Evolutionary conservation across 2,329 filamentous ascomycete genomes (phyloP), one percentile per base, ranked within the genome.

Genomic region (Penicillium fuscoglaucum): DNA sequence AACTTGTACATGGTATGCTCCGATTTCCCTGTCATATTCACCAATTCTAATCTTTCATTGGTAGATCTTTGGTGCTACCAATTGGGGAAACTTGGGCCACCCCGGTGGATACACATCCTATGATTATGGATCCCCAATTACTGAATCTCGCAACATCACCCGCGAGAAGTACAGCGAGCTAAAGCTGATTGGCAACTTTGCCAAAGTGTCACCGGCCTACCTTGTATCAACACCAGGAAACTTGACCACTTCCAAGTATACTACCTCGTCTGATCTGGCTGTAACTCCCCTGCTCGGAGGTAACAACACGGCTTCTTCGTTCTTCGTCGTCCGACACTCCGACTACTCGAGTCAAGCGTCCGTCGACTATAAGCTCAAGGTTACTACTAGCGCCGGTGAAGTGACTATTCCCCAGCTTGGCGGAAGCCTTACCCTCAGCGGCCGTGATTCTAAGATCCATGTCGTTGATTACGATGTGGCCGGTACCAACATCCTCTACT

Each of bases 121-220:
- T 66, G 84, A 87, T 65, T 87, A 86, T 64, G 82, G 83, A 6
- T 80, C 85, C 5, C 78, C 81, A 7, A 90, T 93, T 52, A 81
- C 82, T 1, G 90, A 95, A 68, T 86, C 90, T 43, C 82, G 90
- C 26, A 82, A 82, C 1, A 78, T 93, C 3, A 76, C 81, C 29
- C 83, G 89, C 2, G 89, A 92, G 69, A 93, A 93, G 71, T 93
- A 91, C 71, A 87, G 86, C 43, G 90, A 95, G 71, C 79, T 90
- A 28, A 95, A 93, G 68, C 82, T 93, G 1, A 78, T 90, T 61
- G 89, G 84, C 28, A 89, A 90, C 65, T 93, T 93, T 72, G 73
- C 90, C 52, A 87, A 87, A 65, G 88, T 86, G 0, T 90, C 88
- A 0, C 87, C 89, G 0, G 84, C 83, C 0, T 93, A 90, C 66